These are phyloP conservation scores for Heimioporus sp. DNA, from an alignment of 768 basidiomycete genomes.

Conservation along the genomic window DNA sequence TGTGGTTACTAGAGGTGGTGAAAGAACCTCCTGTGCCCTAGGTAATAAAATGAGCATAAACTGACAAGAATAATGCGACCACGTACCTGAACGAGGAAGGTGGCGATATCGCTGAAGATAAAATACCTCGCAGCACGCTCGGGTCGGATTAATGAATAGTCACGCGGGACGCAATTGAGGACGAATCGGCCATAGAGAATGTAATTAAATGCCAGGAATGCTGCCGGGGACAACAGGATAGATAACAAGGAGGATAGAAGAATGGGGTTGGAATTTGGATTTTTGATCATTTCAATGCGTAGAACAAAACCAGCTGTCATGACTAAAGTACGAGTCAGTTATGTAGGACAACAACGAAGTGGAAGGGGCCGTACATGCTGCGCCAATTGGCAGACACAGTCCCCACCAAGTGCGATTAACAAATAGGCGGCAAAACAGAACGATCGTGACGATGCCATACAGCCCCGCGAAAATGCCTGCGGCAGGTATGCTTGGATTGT, in stretches of 20 bases:
- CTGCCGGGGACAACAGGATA: constrained; percentile 26
- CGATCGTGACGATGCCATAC: constrained; percentile 12
- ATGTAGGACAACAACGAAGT: constrained; percentile 1
- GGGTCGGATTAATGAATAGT: constrained; percentile 25
- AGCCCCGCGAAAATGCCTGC: constrained; percentile 23
- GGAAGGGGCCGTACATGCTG: constrained; percentile 12
- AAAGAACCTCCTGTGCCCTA: constrained; percentile 19
- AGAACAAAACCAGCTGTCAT: constrained; percentile 20
- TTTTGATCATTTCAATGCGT: constrained; percentile 14
- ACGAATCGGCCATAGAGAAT: constrained; percentile 32
- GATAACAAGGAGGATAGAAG: constrained; percentile 17
- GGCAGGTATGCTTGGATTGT: constrained; percentile 21
- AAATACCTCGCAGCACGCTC: constrained; percentile 24
- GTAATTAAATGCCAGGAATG: constrained; percentile 35
- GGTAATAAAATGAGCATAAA: neutral
- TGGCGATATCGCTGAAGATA: constrained; percentile 26
- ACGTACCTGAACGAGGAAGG: constrained; percentile 28
- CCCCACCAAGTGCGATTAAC: constrained; percentile 29
- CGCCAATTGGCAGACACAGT: constrained; percentile 30
- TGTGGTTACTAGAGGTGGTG: constrained; percentile 1
- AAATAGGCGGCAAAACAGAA: constrained; percentile 19
- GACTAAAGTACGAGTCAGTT: constrained; percentile 8
- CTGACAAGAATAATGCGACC: neutral
- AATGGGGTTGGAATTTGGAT: constrained; percentile 22
- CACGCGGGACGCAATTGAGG: constrained; percentile 1